A percentile compares a stretch with the other conserved stretches of the same genome.
Conservation (phyloP, 2,329 filamentous ascomycete species). For the Cryphonectria parasitica region DNA sequence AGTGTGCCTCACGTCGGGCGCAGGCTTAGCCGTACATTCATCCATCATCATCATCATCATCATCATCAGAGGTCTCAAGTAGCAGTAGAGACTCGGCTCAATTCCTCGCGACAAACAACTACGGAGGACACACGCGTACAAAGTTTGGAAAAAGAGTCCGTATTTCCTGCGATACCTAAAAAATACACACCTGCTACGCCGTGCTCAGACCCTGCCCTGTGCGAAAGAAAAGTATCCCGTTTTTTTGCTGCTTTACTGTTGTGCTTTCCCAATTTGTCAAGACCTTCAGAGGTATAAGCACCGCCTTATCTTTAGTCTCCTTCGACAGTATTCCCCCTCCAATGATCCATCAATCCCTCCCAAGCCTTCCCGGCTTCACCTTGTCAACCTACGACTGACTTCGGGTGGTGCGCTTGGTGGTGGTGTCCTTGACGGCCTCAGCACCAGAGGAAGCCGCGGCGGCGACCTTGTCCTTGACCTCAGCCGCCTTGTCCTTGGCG, state of each 20-base stretch:
- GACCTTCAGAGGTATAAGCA: no score
- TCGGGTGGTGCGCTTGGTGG: slow-evolving; percentile 62
- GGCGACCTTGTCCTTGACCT: slow-evolving; percentile 74
- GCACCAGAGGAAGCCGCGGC: slow-evolving; percentile 64
- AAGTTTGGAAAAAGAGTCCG: slow-evolving; percentile 17
- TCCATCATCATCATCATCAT: no score
- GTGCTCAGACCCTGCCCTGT: slow-evolving; percentile 29
- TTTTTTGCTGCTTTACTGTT: slow-evolving; percentile 14
- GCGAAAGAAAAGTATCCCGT: slow-evolving; percentile 22
- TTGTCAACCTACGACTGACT: slow-evolving; percentile 53
- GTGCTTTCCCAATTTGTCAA: slow-evolving; percentile 13
- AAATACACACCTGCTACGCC: slow-evolving; percentile 28
- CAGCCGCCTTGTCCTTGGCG: slow-evolving; percentile 72
- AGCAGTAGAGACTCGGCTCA: background rate
- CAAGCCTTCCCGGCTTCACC: slow-evolving; percentile 23
- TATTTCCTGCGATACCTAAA: slow-evolving; percentile 27
- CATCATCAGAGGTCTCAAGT: no score
- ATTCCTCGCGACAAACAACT: background rate
- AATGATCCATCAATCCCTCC: slow-evolving; percentile 21
- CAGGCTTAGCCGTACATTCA: no score
- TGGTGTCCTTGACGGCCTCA: slow-evolving; percentile 77
- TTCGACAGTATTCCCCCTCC: background rate
- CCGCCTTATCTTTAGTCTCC: background rate
- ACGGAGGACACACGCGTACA: slow-evolving; percentile 4
- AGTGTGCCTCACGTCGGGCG: no score